A percentile compares a stretch with the other conserved stretches of the same genome.
Conservation (phyloP, 805 yeast genomes). For the Vanderwaltozyma polyspora region DNA sequence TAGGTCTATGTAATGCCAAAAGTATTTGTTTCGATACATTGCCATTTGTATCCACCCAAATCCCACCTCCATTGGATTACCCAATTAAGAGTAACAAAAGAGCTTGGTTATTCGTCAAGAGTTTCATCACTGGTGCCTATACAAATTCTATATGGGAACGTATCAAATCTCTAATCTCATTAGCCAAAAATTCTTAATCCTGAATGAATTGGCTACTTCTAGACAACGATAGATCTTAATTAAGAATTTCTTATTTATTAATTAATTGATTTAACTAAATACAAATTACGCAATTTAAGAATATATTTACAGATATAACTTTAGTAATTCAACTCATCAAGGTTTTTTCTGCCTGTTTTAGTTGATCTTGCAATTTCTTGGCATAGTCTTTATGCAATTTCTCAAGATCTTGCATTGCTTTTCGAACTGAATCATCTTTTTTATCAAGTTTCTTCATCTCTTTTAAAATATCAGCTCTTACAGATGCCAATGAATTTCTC, state of each 20-base stretch:
- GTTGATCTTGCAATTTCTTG: slow-evolving; percentile 44
- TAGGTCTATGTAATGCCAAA: slow-evolving; percentile 80
- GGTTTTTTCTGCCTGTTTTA: slow-evolving; percentile 47
- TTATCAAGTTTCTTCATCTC: slow-evolving; percentile 41
- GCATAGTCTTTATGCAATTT: slow-evolving; percentile 54
- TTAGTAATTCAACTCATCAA: no score
- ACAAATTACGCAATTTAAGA: no score
- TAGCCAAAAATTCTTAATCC: slow-evolving; percentile 42
- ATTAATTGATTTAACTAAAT: no score
- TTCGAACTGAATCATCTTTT: slow-evolving; percentile 44
- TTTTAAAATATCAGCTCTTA: slow-evolving; percentile 49
- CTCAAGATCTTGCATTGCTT: slow-evolving; percentile 52
- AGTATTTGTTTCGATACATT: slow-evolving; percentile 78
- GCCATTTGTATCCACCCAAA: slow-evolving; percentile 65
- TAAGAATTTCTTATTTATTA: no score
- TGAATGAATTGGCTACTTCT: no score
- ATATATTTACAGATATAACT: no score
- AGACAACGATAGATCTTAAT: no score
- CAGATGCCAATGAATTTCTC: slow-evolving; percentile 40
- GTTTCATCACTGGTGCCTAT: slow-evolving; percentile 77
- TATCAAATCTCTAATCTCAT: slow-evolving; percentile 40
- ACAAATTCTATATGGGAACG: slow-evolving; percentile 63
- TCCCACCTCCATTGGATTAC: slow-evolving; percentile 84
- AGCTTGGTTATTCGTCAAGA: slow-evolving; percentile 83
- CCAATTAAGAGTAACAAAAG: slow-evolving; percentile 71